Evolutionary conservation across 2,329 filamentous ascomycete genomes (phyloP).

Genomic region (Grosmannia huntii): DNA sequence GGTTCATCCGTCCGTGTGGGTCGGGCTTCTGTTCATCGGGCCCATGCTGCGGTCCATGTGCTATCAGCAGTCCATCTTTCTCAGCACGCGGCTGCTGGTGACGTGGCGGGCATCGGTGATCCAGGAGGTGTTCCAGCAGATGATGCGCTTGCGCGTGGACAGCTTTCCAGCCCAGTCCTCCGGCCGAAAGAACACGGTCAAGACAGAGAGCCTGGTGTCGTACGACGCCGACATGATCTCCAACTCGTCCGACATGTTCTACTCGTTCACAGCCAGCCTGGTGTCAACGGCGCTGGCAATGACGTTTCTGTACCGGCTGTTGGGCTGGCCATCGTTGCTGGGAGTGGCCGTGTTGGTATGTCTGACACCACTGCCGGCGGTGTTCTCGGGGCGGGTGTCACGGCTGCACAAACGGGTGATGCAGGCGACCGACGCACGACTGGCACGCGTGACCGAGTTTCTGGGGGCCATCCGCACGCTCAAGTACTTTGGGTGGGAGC

Average conservation of each 20-base stretch:
- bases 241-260: slow-evolving; percentile 19
- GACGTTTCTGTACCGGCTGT: slow-evolving; percentile 19
- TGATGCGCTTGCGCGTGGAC: background rate
- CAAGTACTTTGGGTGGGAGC: slow-evolving; percentile 94
- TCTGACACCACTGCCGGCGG: slow-evolving; percentile 17
- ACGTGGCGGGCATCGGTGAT: slow-evolving; percentile 18
- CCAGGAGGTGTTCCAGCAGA: slow-evolving; percentile 19
- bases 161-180: background rate
- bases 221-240: slow-evolving; percentile 23
- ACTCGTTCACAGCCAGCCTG: slow-evolving; percentile 16
- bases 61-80: slow-evolving; percentile 22
- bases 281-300: slow-evolving; percentile 17
- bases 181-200: background rate
- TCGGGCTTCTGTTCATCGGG: slow-evolving; percentile 20
- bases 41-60: slow-evolving; percentile 19
- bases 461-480: slow-evolving; percentile 90
- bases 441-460: slow-evolving; percentile 84
- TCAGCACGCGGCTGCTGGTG: slow-evolving; percentile 20
- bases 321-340: slow-evolving; percentile 21
- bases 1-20: slow-evolving; percentile 18
- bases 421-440: slow-evolving; percentile 64
- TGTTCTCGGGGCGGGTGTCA: slow-evolving; percentile 17
- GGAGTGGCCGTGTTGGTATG: slow-evolving; percentile 18
- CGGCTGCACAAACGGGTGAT: slow-evolving; percentile 18
- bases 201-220: slow-evolving; percentile 17